Conservation (phyloP, 352 stramenopile species). For the Phytophthora sansomeana region DNA sequence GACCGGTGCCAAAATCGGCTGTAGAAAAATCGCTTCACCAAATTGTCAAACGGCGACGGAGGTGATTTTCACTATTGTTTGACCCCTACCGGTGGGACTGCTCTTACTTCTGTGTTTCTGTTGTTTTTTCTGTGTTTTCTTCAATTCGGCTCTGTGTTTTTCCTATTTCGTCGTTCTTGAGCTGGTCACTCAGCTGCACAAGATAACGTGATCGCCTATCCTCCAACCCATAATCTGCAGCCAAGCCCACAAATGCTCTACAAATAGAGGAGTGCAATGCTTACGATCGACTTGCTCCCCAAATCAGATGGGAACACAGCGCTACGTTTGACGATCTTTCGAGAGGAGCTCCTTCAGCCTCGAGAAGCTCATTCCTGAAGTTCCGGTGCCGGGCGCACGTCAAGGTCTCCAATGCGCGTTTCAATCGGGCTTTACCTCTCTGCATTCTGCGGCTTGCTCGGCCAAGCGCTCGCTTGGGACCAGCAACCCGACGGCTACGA, state of each 20-base stretch:
- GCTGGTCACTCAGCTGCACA: too few relatives aligned
- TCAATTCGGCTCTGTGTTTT: too few relatives aligned
- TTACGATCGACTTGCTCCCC: background rate
- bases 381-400: constrained; percentile 13
- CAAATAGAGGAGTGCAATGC: background rate
- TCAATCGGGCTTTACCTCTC: constrained; percentile 8
- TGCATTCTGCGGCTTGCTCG: constrained; percentile 13
- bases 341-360: constrained; percentile 4
- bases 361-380: constrained; percentile 25
- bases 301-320: constrained; percentile 27
- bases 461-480: constrained; percentile 58
- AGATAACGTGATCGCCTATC: constrained; percentile 4
- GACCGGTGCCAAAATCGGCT: too few relatives aligned
- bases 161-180: too few relatives aligned
- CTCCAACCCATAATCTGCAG: too few relatives aligned
- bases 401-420: constrained; percentile 25
- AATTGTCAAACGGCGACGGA: too few relatives aligned
- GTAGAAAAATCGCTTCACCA: too few relatives aligned
- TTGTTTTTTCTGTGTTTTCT: too few relatives aligned
- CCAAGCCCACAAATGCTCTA: background rate
- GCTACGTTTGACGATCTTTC: constrained; percentile 33
- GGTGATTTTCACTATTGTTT: too few relatives aligned
- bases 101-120: too few relatives aligned
- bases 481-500: constrained; percentile 82
- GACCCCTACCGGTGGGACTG: too few relatives aligned